Base-by-base conservation (phyloP, 2,329 filamentous ascomycete species). In the Penicillium sp. region DNA sequence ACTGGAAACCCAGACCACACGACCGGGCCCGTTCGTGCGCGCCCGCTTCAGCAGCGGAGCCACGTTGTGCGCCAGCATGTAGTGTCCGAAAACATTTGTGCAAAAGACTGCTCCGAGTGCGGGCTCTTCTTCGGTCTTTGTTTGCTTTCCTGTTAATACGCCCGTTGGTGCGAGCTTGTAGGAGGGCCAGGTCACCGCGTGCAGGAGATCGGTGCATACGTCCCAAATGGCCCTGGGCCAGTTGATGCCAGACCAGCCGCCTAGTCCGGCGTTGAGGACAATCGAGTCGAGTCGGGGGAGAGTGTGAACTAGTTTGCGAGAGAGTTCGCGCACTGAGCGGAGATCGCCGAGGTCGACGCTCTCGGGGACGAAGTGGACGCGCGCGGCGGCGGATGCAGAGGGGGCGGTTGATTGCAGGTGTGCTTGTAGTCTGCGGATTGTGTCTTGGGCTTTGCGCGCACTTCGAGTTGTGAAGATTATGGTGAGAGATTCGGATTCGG, bases 71-170 rank as follows among this genome's bases (percentile, higher is more conserved):
- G 85, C 85, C 25, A 99, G 85, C 68, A 97, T 78, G 72, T 99
- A 97, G 77, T 99, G 94, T 0, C 94, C 94, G 70, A 99, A 97
- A 31, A 96, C 83, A 70, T 97, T 97, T 49, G 93, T 88, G 71
- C 88, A 89, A 72, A 97, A 99, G 19, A 96, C 86, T 64, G 91
- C 82, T 3, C 91, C 92, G 0, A 99, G 78, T 5, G 79, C 76
- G 0, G 88, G 86, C 57, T 86, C 83, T 16, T 76, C 65, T 3
- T 57, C 52, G 5, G 49, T 43, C 4, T 55, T 53, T 10, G 73
- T 69, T 70, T 92, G 82, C 9, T 77, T 74, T 59, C 78, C 76
- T n/a, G 84, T 78, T 0, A 82, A 57, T 57, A 79, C 76, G 25
- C 87, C 87, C 3, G 80, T 70, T 15, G 80, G 73, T 4, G 87